Percentiles rank a stretch among this genome's conserved stretches.
These are phyloP conservation scores for Trifolium pratense DNA, from an alignment of 306 rosid genomes.

Conservation along the genomic window DNA sequence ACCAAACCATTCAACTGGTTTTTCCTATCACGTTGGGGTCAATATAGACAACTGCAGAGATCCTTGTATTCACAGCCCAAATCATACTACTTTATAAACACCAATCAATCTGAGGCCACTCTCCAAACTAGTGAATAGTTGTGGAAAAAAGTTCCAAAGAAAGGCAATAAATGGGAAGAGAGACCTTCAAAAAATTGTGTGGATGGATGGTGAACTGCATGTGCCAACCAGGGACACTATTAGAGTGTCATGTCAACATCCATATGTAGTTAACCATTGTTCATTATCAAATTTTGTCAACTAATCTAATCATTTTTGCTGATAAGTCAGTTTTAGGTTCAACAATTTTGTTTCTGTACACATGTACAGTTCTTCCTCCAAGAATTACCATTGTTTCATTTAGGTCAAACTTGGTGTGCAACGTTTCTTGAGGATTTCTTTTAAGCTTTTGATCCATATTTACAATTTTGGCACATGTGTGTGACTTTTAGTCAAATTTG, in stretches of 20 bases:
- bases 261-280: too few species aligned
- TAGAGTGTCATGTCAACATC: too few species aligned
- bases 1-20: background rate
- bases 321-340: too few species aligned
- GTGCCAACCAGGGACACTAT: too few species aligned
- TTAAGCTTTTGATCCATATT: background rate
- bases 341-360: too few species aligned
- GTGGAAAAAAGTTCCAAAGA: too few species aligned
- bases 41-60: background rate
- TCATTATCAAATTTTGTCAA: background rate
- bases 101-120: background rate
- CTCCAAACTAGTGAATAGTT: background rate
- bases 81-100: background rate
- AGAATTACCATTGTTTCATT: background rate
- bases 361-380: background rate
- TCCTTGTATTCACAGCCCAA: background rate
- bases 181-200: too few species aligned
- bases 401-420: too few species aligned
- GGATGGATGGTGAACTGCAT: background rate
- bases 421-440: background rate
- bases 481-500: background rate
- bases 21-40: slow-evolving; percentile 7
- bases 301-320: background rate
- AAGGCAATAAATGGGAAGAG: too few species aligned
- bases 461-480: background rate